A percentile compares a stretch with the other conserved stretches of the same genome.
These are phyloP conservation scores for Backusella liffmaniae DNA, from an alignment of 192 early-diverging fungal species.

Conservation along the genomic window DNA sequence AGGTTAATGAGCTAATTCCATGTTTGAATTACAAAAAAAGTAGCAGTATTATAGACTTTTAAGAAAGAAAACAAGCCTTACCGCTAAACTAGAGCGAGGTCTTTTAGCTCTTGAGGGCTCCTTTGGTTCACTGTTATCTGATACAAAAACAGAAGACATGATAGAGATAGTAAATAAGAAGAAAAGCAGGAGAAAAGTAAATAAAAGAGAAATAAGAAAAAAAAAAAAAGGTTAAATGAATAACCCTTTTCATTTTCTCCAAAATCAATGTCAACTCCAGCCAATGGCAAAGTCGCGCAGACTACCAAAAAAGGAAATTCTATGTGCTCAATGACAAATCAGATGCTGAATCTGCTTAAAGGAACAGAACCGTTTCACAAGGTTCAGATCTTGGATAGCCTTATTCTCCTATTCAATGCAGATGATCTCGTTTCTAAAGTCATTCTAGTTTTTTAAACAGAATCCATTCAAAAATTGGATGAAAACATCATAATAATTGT, in stretches of 20 bases:
- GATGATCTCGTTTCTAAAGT: no score
- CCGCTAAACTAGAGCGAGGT: slow-evolving; percentile 36
- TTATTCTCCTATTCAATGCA: neutral
- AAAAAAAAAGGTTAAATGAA: neutral
- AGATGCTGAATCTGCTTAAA: neutral
- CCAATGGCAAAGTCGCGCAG: neutral
- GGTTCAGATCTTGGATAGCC: neutral
- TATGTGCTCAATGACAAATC: neutral
- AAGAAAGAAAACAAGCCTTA: slow-evolving; percentile 13
- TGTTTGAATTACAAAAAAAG: neutral
- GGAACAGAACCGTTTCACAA: neutral
- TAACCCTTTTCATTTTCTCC: neutral
- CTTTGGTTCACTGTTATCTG: slow-evolving; percentile 10
- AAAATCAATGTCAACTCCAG: slow-evolving; percentile 5
- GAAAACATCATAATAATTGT: no score
- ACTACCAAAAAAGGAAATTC: neutral
- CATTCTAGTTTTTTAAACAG: no score
- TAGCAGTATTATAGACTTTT: neutral
- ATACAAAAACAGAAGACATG: slow-evolving; percentile 17
- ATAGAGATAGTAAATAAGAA: neutral
- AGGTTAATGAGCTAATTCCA: neutral
- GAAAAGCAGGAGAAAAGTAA: neutral
- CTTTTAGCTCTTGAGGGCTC: slow-evolving; percentile 31
- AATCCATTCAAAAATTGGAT: no score
- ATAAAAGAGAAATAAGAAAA: neutral